Conservation (phyloP, 345 rosid genomes). For the Moricandia arvensis region DNA sequence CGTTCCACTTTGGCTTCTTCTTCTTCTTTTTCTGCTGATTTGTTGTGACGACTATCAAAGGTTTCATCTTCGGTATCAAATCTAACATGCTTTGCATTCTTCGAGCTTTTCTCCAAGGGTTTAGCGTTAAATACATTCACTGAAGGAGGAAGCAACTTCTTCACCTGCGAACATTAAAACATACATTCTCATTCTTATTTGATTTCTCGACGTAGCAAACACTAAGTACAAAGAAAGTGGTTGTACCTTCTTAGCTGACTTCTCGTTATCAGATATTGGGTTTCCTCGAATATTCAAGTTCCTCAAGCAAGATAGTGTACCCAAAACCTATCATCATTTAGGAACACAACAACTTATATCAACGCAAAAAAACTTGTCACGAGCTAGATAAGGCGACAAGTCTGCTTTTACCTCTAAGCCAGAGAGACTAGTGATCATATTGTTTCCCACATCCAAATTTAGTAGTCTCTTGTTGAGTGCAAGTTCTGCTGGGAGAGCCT, state of each 20-base stretch:
- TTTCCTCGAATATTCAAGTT: conserved; percentile 86
- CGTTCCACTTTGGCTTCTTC: conserved; percentile 10
- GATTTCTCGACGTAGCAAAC: neutral
- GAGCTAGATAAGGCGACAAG: neutral
- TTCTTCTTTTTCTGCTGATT: conserved; percentile 19
- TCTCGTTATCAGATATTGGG: conserved; percentile 68
- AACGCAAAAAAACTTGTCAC: neutral
- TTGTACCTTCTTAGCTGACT: conserved; percentile 64
- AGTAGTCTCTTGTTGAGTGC: conserved; percentile 62
- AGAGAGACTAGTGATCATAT: conserved; percentile 60
- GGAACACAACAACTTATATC: neutral
- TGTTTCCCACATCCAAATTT: conserved; percentile 89
- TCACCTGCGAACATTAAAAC: conserved; percentile 53
- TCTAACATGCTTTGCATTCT: conserved; percentile 29
- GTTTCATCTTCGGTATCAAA: conserved; percentile 29
- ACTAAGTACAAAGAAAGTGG: neutral
- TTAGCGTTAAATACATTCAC: conserved; percentile 75
- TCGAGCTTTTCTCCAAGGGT: conserved; percentile 51
- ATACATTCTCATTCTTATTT: neutral
- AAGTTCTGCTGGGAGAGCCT: conserved; percentile 79
- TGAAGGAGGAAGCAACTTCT: conserved; percentile 47
- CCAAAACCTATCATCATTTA: conserved; percentile 54
- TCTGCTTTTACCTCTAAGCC: conserved; percentile 64
- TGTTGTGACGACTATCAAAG: conserved; percentile 30
- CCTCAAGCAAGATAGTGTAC: conserved; percentile 51